Base-by-base conservation (phyloP, 129 eudicot species). In the Deinandra increscens region DNA sequence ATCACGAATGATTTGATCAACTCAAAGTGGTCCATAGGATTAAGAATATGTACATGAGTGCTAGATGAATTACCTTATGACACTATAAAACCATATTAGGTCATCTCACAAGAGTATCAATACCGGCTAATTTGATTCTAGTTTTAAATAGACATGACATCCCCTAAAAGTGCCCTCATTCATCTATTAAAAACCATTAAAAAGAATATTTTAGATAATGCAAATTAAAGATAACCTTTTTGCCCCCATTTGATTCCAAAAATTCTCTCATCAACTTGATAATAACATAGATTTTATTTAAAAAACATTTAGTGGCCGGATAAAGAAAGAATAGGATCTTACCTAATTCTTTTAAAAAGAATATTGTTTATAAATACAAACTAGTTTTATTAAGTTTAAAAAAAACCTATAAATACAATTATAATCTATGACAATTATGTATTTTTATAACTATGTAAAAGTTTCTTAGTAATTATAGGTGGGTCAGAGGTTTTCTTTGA, bases 101-200 rank as follows among this genome's bases (percentile, higher is more conserved):
- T 77, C 81, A 62, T 69, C 59, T 77, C 76, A 61, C 7, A 6
- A 36, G 5, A 4, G 71, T 50, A 69, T 69, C 71, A 29, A 50
- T 69, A 33, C 65, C 19, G 56, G 18, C 65, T 69, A 76, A 48
- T 69, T 60, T 36, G 73, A 76, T 69, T 77, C 71, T 49, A 67
- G 76, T 77, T 59, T 62, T 77, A 77, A 69, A 69, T 61, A 77
- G 76, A 69, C 81, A 20, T 61, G 81, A 77, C 81, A 77, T 77
- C 76, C 75, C 81, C 65, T 69, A 77, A 69, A 61, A 29, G 76
- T 62, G 60, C 81, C 20, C 22, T 69, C 71, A 61, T 77, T 77
- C 50, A 58, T 26, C 61, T 75, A 51, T 60, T 51, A 7, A 60
- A 76, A 69, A 58, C 48, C 10, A 69, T 61, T 61, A 77, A 51